A percentile compares a stretch with the other conserved stretches of the same genome.
Conservation (phyloP, 345 rosid genomes). For the Gossypium herbaceum region DNA sequence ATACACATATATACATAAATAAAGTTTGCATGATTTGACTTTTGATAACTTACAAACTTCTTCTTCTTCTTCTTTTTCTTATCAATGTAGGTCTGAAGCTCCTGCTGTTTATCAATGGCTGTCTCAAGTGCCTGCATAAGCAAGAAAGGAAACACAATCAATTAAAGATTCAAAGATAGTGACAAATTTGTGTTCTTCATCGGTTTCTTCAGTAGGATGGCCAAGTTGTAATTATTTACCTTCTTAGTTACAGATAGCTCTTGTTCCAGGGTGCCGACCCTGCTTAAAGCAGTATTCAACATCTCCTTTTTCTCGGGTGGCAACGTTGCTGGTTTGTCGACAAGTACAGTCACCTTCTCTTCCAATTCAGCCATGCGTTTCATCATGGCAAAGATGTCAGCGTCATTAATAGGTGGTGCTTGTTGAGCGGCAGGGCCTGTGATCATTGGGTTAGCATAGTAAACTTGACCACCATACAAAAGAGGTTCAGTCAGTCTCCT, state of each 20-base stretch:
- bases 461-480: slow-evolving; percentile 34
- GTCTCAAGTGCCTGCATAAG: slow-evolving; percentile 49
- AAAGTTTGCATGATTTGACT: not conserved
- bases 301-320: slow-evolving; percentile 65
- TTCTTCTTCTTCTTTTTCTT: slow-evolving; percentile 47
- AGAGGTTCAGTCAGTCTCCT: slow-evolving; percentile 48
- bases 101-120: slow-evolving; percentile 39
- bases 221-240: slow-evolving; percentile 28
- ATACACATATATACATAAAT: not conserved
- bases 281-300: slow-evolving; percentile 55
- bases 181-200: not conserved
- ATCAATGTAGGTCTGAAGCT: slow-evolving; percentile 44
- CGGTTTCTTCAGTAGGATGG: not conserved
- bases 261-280: slow-evolving; percentile 54
- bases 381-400: slow-evolving; percentile 60
- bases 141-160: not conserved
- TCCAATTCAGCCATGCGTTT: slow-evolving; percentile 71
- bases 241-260: slow-evolving; percentile 64
- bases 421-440: slow-evolving; percentile 19
- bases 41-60: slow-evolving; percentile 27
- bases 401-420: slow-evolving; percentile 35
- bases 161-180: not conserved
- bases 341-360: slow-evolving; percentile 47
- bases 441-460: slow-evolving; percentile 32
- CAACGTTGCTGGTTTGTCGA: slow-evolving; percentile 32